Conservation (phyloP, 2,329 filamentous ascomycete genomes). For the Claviceps lovelessii region DNA sequence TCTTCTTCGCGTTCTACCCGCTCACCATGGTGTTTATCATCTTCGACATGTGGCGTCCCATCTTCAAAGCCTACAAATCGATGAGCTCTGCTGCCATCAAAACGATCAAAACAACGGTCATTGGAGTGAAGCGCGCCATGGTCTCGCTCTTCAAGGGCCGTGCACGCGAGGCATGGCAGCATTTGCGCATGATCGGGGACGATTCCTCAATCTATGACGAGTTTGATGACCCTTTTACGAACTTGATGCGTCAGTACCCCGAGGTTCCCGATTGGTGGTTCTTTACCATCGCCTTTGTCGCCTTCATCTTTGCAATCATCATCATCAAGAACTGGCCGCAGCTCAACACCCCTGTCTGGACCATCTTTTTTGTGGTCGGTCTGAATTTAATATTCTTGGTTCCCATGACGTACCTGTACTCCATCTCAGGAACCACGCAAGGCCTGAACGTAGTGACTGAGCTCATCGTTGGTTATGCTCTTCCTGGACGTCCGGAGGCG, state of each 20-base stretch:
- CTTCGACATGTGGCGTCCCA: neutral
- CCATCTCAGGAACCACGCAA: conserved; percentile 28
- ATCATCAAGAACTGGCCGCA: conserved; percentile 12
- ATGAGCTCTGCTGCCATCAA: conserved; percentile 27
- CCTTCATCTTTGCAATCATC: conserved; percentile 17
- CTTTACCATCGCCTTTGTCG: conserved; percentile 21
- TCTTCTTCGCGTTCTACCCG: conserved; percentile 30
- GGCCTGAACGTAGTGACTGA: conserved; percentile 36
- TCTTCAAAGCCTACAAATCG: neutral
- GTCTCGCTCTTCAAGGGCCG: neutral
- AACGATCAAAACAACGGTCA: conserved; percentile 18
- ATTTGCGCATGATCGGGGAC: conserved; percentile 7
- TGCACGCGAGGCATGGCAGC: neutral
- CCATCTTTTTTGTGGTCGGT: conserved; percentile 26
- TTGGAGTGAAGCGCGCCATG: neutral
- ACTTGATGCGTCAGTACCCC: conserved; percentile 23
- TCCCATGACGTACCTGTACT: conserved; percentile 25
- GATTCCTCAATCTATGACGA: conserved; percentile 23
- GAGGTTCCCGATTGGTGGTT: conserved; percentile 36
- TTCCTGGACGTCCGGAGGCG: conserved; percentile 20
- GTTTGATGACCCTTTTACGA: conserved; percentile 22
- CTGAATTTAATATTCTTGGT: conserved; percentile 26
- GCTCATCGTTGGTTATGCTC: conserved; percentile 15
- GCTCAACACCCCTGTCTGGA: conserved; percentile 22
- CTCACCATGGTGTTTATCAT: neutral